A percentile compares a stretch with the other conserved stretches of the same genome.
Evolutionary conservation across 2,329 filamentous ascomycete genomes (phyloP).

Genomic region (Biscogniauxia mediterranea): DNA sequence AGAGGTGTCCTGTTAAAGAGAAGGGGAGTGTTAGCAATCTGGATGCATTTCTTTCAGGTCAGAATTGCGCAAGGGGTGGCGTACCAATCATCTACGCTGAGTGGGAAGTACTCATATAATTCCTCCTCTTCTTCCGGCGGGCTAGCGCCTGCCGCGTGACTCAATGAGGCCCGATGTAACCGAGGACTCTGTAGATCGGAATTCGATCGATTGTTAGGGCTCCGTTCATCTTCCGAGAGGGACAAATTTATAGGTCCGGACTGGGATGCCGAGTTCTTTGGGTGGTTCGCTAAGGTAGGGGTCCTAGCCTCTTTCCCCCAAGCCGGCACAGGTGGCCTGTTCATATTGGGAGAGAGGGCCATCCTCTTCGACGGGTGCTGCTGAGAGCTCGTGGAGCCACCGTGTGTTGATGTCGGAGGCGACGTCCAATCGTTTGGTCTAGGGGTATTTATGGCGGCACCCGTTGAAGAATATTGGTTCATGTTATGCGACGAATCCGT

Average conservation of each 20-base stretch:
- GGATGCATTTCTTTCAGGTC: not conserved
- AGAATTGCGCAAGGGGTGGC: slow-evolving; percentile 21
- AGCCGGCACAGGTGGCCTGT: slow-evolving; percentile 52
- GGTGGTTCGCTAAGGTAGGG: slow-evolving; percentile 20
- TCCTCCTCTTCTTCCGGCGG: slow-evolving; percentile 76
- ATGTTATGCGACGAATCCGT: slow-evolving; percentile 26
- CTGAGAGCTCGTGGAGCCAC: slow-evolving; percentile 32
- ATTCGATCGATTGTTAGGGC: slow-evolving; percentile 49
- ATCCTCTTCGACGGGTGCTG: slow-evolving; percentile 50
- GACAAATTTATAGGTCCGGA: slow-evolving; percentile 50
- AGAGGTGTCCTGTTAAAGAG: slow-evolving; percentile 22
- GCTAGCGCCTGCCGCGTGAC: slow-evolving; percentile 50
- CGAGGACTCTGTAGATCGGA: slow-evolving; percentile 52
- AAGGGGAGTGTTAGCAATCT: not conserved
- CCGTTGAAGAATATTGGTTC: slow-evolving; percentile 27
- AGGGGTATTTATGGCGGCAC: slow-evolving; percentile 20
- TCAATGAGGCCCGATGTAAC: slow-evolving; percentile 31
- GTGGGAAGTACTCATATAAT: slow-evolving; percentile 91
- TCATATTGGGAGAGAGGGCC: slow-evolving; percentile 50
- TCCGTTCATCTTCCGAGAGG: slow-evolving; percentile 60
- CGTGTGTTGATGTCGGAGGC: slow-evolving; percentile 30
- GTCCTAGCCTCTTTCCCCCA: slow-evolving; percentile 38
- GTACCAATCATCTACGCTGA: slow-evolving; percentile 84
- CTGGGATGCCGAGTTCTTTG: slow-evolving; percentile 25
- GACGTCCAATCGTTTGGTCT: slow-evolving; percentile 47